phyloP scores from a whole-genome alignment of 257 asterid species.

The Scutellaria galericulata region DNA sequence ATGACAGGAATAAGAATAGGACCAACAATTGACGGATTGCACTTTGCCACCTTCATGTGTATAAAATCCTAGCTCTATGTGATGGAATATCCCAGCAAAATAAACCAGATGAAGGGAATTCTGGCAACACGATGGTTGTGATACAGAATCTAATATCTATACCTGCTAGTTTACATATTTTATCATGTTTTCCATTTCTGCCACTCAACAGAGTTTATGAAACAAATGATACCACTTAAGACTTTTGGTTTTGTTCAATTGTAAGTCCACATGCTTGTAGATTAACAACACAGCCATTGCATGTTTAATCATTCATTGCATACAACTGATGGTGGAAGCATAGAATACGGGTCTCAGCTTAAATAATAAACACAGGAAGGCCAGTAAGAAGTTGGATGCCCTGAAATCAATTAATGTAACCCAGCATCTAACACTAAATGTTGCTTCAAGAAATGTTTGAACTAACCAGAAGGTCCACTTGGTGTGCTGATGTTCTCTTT shows the following conservation, averaged over 20 bases:
- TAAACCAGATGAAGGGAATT: not conserved
- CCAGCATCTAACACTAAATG: conserved; percentile 19
- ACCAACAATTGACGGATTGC: not conserved
- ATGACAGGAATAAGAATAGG: conserved; percentile 6
- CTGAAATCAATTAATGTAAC: conserved; percentile 6
- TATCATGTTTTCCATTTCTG: not conserved
- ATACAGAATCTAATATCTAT: not conserved
- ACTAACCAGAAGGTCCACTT: conserved; percentile 75
- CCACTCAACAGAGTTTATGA: not conserved
- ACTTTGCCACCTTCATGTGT: not conserved
- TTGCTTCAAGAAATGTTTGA: conserved; percentile 4
- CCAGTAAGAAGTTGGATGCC: not conserved
- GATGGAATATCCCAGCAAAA: not conserved
- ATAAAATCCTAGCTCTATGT: not conserved
- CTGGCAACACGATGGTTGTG: not conserved
- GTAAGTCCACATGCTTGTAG: not conserved
- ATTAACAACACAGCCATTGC: not conserved
- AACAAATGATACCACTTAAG: not conserved
- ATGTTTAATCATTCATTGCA: not conserved
- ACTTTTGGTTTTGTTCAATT: not conserved
- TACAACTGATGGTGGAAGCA: not conserved
- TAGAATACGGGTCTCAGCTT: not conserved
- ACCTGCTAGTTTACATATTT: not conserved
- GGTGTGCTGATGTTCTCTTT: conserved; percentile 49
- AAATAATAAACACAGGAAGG: not conserved